Conservation (phyloP, 2,329 filamentous ascomycete genomes). For the Aaosphaeria pasadenensis region DNA sequence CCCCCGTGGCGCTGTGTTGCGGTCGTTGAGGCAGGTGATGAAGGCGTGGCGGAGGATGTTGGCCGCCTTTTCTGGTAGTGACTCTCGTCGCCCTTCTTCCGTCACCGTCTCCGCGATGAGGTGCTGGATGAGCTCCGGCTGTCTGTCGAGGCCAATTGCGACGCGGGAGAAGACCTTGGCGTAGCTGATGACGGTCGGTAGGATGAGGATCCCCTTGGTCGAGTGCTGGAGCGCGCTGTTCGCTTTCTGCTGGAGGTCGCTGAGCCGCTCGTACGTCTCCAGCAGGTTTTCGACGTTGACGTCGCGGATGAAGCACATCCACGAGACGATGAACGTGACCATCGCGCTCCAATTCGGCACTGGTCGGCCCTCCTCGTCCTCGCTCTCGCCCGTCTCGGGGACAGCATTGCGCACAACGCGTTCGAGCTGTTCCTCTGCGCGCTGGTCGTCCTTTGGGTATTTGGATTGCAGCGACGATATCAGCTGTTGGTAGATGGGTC, state of each 20-base stretch:
- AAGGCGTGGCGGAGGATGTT: constrained; percentile 90
- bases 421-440: constrained; percentile 20
- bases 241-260: constrained; percentile 70
- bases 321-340: constrained; percentile 74
- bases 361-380: constrained; percentile 56
- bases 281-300: constrained; percentile 74
- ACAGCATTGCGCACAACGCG: constrained; percentile 19
- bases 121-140: constrained; percentile 71
- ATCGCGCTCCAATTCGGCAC: constrained; percentile 71
- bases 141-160: constrained; percentile 78
- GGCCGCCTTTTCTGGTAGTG: constrained; percentile 81
- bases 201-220: constrained; percentile 74
- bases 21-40: constrained; percentile 82
- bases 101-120: constrained; percentile 52
- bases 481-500: constrained; percentile 24
- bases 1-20: constrained; percentile 60
- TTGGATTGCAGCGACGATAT: constrained; percentile 21
- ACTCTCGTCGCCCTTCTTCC: constrained; percentile 67
- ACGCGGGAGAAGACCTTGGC: constrained; percentile 77
- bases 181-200: constrained; percentile 79
- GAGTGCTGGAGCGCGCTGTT: constrained; percentile 78
- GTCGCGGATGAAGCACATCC: constrained; percentile 77
- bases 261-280: constrained; percentile 71
- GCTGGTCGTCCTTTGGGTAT: constrained; percentile 17
- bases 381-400: constrained; percentile 48